Evolutionary conservation across 805 yeast genomes (phyloP).

Genomic region (Lipomyces sp.): DNA sequence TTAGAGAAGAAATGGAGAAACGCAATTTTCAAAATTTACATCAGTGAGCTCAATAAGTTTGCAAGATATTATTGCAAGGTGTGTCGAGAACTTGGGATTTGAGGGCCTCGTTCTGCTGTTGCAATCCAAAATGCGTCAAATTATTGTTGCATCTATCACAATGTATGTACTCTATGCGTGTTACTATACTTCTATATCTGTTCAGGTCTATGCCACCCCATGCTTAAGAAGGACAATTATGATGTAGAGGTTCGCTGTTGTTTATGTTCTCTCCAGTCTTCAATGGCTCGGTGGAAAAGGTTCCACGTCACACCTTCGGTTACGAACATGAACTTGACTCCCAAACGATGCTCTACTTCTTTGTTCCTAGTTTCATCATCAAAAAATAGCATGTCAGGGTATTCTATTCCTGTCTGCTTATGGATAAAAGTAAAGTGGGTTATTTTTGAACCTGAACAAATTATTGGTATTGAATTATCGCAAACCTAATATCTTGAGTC

Average conservation of each 20-base stretch:
- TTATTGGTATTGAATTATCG: neutral
- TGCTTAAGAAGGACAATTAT: too few species aligned
- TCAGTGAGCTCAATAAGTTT: too few species aligned
- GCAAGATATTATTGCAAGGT: too few species aligned
- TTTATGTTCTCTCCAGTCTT: conserved; percentile 44
- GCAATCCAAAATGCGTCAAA: too few species aligned
- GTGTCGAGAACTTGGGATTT: too few species aligned
- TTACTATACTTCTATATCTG: too few species aligned
- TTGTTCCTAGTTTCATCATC: conserved; percentile 81
- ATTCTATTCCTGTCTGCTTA: conserved; percentile 53
- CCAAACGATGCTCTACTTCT: conserved; percentile 69
- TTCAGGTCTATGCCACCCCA: too few species aligned
- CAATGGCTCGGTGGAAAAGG: conserved; percentile 55
- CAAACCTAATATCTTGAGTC: neutral
- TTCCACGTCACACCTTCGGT: conserved; percentile 64
- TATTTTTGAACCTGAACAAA: conserved; percentile 50
- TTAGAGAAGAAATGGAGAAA: too few species aligned
- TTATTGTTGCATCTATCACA: too few species aligned
- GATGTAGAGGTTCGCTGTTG: neutral
- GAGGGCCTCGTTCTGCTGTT: too few species aligned
- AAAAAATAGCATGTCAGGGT: conserved; percentile 61
- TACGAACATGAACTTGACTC: conserved; percentile 71
- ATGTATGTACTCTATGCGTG: too few species aligned
- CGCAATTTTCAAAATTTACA: too few species aligned
- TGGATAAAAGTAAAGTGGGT: conserved; percentile 60